phyloP scores from a whole-genome alignment of 2,329 filamentous ascomycete species.

The Ceratocystiopsis sp. region DNA sequence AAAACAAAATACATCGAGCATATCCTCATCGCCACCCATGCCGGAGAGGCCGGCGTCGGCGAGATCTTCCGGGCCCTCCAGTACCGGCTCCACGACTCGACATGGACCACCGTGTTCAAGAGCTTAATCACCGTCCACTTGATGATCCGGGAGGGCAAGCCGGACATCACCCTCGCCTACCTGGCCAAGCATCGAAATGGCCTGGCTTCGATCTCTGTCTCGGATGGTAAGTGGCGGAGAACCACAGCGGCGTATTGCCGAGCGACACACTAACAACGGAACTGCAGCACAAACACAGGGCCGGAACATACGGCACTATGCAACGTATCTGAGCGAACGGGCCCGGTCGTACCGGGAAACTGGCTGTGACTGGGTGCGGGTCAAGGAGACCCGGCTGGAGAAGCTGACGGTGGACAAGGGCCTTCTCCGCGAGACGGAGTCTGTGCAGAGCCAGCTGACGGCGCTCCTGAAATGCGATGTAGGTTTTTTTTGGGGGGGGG shows the following conservation, averaged over 20 bases:
- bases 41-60: slow-evolving; percentile 82
- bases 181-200: slow-evolving; percentile 68
- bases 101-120: slow-evolving; percentile 99
- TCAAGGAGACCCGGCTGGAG: slow-evolving; percentile 68
- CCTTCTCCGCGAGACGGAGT: slow-evolving; percentile 76
- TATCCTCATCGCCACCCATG: slow-evolving; percentile 86
- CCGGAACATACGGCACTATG: slow-evolving; percentile 83
- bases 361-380: slow-evolving; percentile 77
- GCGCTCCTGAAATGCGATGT: slow-evolving; percentile 82
- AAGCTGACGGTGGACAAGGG: slow-evolving; percentile 81
- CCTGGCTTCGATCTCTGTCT: slow-evolving; percentile 78
- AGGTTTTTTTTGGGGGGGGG: slow-evolving; percentile 18
- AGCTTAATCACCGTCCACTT: slow-evolving; percentile 86
- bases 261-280: slow-evolving; percentile 48
- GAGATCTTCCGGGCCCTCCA: slow-evolving; percentile 91
- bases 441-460: slow-evolving; percentile 72
- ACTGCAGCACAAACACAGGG: slow-evolving; percentile 79
- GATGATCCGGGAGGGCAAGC: slow-evolving; percentile 91
- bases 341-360: slow-evolving; percentile 70
- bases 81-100: slow-evolving; percentile 77
- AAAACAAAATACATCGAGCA: slow-evolving; percentile 99
- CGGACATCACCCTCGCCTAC: slow-evolving; percentile 73
- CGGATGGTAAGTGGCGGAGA: slow-evolving; percentile 79
- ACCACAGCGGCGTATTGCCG: slow-evolving; percentile 87
- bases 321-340: slow-evolving; percentile 69